phyloP scores from a whole-genome alignment of 2,329 filamentous ascomycete genomes.

The Juglanconis juglandina region DNA sequence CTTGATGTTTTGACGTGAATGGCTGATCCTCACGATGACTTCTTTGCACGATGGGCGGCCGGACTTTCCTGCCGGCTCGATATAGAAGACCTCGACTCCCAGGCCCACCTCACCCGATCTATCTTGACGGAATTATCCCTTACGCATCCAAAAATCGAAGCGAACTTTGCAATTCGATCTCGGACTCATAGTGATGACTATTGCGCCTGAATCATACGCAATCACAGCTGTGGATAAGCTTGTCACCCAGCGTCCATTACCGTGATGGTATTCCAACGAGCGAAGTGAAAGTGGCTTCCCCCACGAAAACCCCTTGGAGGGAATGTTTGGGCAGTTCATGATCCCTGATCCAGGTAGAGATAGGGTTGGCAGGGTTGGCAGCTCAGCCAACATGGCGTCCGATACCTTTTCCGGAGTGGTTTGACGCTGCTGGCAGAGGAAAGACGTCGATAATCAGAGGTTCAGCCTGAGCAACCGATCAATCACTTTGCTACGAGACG shows the following conservation, averaged over 20 bases:
- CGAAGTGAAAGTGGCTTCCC: too few relatives aligned
- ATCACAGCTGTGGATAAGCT: background rate
- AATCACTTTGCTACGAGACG: background rate
- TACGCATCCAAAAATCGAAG: too few relatives aligned
- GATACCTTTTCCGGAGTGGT: background rate
- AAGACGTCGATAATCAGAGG: background rate
- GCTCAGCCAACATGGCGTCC: background rate
- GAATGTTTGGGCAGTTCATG: background rate
- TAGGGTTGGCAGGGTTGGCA: background rate
- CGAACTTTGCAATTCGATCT: too few relatives aligned
- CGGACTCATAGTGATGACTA: too few relatives aligned
- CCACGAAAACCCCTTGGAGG: background rate
- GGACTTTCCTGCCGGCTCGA: too few relatives aligned
- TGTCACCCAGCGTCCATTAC: background rate
- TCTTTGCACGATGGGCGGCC: background rate
- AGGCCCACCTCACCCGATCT: too few relatives aligned
- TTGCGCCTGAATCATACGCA: background rate
- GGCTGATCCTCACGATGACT: background rate
- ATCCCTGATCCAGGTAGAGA: background rate
- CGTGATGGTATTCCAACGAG: background rate
- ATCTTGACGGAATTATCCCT: too few relatives aligned
- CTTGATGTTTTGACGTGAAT: too few relatives aligned
- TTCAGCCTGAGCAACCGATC: background rate
- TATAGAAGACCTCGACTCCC: too few relatives aligned
- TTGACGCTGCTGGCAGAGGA: background rate